Evolutionary conservation across 805 yeast genomes (phyloP).

Genomic region (Ogataea siamensis): DNA sequence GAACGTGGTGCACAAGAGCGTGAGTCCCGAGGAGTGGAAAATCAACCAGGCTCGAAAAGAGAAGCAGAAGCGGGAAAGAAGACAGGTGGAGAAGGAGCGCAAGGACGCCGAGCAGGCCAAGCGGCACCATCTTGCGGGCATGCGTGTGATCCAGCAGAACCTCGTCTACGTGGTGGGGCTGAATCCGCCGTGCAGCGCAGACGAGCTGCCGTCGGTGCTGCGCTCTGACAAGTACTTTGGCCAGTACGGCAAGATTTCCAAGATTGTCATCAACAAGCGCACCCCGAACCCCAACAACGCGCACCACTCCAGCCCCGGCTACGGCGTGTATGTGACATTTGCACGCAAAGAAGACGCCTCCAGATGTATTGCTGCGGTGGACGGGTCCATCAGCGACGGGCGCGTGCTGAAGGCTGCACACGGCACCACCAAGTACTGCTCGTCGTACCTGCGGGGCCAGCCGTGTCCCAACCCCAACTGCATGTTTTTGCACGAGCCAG

Average conservation of each 20-base stretch:
- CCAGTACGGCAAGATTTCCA: constrained; percentile 94
- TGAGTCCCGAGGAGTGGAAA: constrained; percentile 85
- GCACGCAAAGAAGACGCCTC: constrained; percentile 93
- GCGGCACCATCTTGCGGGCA: constrained; percentile 90
- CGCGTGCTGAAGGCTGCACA: constrained; percentile 89
- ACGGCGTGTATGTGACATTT: constrained; percentile 95
- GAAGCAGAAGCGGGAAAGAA: constrained; percentile 76
- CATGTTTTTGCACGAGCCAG: constrained; percentile 98
- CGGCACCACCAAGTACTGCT: constrained; percentile 98
- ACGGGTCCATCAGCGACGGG: constrained; percentile 92
- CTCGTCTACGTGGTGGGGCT: constrained; percentile 94
- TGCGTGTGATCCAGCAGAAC: constrained; percentile 98
- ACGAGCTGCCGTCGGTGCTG: constrained; percentile 76
- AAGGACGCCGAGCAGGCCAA: constrained; percentile 83
- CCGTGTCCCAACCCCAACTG: constrained; percentile 98
- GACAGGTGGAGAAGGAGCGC: constrained; percentile 85
- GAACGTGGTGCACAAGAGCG: constrained; percentile 78
- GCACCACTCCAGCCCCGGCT: constrained; percentile 60
- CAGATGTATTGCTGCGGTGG: constrained; percentile 84
- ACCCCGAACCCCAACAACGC: constrained; percentile 43
- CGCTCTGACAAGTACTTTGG: constrained; percentile 94
- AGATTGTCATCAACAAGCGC: constrained; percentile 87
- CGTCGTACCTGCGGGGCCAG: constrained; percentile 91
- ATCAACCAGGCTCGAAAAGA: constrained; percentile 77
- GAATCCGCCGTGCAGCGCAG: constrained; percentile 83